Base-by-base conservation (phyloP, 441 rosid species). In the Populus hybrid region DNA sequence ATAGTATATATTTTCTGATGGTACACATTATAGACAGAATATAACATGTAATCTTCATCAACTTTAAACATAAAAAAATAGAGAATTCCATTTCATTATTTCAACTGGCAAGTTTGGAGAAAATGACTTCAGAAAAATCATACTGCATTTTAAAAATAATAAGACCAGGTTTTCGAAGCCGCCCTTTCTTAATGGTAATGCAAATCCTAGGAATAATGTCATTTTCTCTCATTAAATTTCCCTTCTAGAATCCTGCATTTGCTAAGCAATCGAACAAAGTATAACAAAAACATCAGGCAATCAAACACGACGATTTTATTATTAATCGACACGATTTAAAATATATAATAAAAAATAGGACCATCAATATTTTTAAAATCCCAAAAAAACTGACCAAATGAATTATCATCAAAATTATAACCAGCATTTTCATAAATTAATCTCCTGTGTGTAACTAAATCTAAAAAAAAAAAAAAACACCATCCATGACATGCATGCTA, bases 251-350 rank as follows among this genome's bases (percentile, higher is more conserved):
- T 66, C 42, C 8, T 14, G 64, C 53, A n/a, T 30, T 75, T 24
- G 4, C 70, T 75, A 35, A 35, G 69, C 72, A 75, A 68, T 65
- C 34, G 68, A 68, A 69, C 36, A 26, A 10, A 57, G 46, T 28
- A 68, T 7, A 14, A 64, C 20, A 23, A 26, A 73, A 73, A 75
- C 28, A 46, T 6, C 30, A 46, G 34, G 9, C 32, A 26, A 20
- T 26, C 71, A 16, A 66, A 63, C 26, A 63, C 14, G 2, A 9
- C 10, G 28, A 4, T 63, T 63, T 63, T 63, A 63, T 63, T 3
- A 21, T 57, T 12, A 46, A 46, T 5, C 14, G 57, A 46, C 20
- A 46, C 20, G 57, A 46, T 14, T 46, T 14, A 46, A 14, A 46
- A 14, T 14, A 46, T 4, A 46, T 46, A 46, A 12, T 14, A 12